phyloP scores from a whole-genome alignment of 805 yeast genomes.

The Scheffersomyces coipomensis region DNA sequence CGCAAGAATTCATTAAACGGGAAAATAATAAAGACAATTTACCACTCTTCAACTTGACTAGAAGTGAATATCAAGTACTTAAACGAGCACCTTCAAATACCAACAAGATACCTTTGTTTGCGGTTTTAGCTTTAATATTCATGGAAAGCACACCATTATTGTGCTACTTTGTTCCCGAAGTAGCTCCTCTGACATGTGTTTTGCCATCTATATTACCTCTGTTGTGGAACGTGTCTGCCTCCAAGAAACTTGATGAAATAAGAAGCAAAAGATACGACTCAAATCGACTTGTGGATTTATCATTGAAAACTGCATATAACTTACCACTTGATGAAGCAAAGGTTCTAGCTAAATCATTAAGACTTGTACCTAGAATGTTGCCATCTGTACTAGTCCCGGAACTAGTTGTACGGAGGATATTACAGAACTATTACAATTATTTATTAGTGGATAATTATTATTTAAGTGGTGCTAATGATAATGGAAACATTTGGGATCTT shows the following conservation, averaged over 20 bases:
- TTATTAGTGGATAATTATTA: conserved; percentile 54
- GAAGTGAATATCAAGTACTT: conserved; percentile 51
- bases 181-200: conserved; percentile 59
- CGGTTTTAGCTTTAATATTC: conserved; percentile 44
- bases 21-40: background rate
- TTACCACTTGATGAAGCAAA: conserved; percentile 38
- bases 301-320: conserved; percentile 47
- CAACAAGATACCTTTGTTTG: conserved; percentile 53
- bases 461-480: conserved; percentile 31
- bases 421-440: conserved; percentile 40
- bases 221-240: conserved; percentile 20
- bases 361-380: conserved; percentile 37
- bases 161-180: conserved; percentile 52
- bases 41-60: conserved; percentile 33
- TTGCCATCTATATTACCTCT: conserved; percentile 46
- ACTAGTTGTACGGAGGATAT: conserved; percentile 30
- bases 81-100: conserved; percentile 51
- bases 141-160: conserved; percentile 55
- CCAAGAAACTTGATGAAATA: conserved; percentile 2
- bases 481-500: conserved; percentile 46
- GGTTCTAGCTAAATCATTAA: conserved; percentile 32
- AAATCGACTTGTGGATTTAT: conserved; percentile 17
- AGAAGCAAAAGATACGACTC: conserved; percentile 7
- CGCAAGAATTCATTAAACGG: background rate
- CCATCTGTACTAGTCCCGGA: conserved; percentile 40